phyloP scores from a whole-genome alignment of 495 filamentous ascomycete species.

The Lentithecium fluviatile region DNA sequence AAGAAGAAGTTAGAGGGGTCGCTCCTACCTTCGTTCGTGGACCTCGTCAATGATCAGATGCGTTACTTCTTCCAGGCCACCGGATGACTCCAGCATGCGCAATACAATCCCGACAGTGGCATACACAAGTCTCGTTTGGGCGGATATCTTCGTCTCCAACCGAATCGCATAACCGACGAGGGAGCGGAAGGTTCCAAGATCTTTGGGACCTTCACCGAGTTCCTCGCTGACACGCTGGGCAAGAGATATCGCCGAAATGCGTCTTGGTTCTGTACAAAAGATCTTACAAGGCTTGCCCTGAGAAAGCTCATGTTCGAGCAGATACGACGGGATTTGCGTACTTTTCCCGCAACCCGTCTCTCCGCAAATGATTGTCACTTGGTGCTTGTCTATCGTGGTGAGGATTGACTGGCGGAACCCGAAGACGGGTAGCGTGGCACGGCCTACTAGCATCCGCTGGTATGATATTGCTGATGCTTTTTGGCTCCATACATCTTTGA shows the following conservation, averaged over 20 bases:
- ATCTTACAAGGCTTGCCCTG: constrained; percentile 81
- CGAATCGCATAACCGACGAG: constrained; percentile 92
- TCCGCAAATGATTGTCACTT: constrained; percentile 86
- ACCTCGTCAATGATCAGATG: constrained; percentile 94
- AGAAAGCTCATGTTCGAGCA: constrained; percentile 83
- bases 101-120: constrained; percentile 89
- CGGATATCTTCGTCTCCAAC: constrained; percentile 78
- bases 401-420: constrained; percentile 75
- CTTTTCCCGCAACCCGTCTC: constrained; percentile 98
- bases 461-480: constrained; percentile 63
- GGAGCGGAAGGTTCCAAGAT: constrained; percentile 77
- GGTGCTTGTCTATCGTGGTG: constrained; percentile 66
- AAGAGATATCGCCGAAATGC: constrained; percentile 93
- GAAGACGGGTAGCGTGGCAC: constrained; percentile 86
- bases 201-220: constrained; percentile 76
- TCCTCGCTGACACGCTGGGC: constrained; percentile 91
- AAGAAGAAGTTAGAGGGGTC: neutral
- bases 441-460: constrained; percentile 58
- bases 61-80: constrained; percentile 80
- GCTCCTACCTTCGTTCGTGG: constrained; percentile 65
- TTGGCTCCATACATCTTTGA: constrained; percentile 67
- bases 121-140: constrained; percentile 80
- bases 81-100: constrained; percentile 88
- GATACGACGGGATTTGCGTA: constrained; percentile 90
- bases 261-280: constrained; percentile 91